Percentiles rank a stretch among this genome's conserved stretches.
Evolutionary conservation across 75 land plant genomes (phyloP).

Genomic region (Cryptomeria japonica): DNA sequence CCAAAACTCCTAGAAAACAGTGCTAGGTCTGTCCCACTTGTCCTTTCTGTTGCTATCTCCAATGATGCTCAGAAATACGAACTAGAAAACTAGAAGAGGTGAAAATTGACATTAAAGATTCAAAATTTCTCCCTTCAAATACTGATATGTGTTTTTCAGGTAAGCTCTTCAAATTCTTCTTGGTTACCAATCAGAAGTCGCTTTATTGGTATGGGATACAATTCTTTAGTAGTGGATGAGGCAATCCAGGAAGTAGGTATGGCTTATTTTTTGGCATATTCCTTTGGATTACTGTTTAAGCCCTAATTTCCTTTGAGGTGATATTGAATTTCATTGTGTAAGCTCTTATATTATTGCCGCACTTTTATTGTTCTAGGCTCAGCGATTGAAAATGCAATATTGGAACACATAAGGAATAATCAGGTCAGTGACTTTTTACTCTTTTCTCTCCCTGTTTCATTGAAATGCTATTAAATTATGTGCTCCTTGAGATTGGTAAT

Average conservation of each 20-base stretch:
- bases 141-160: neutral
- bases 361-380: neutral
- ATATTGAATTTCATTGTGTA: neutral
- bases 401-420: neutral
- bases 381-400: neutral
- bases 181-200: neutral
- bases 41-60: too few species aligned
- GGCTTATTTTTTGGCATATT: neutral
- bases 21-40: too few species aligned
- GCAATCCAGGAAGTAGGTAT: slow-evolving; percentile 4
- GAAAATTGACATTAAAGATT: too few species aligned
- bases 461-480: neutral
- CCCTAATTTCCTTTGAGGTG: neutral
- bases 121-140: too few species aligned
- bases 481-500: neutral
- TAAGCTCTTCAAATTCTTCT: slow-evolving; percentile 1
- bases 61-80: too few species aligned
- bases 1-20: too few species aligned
- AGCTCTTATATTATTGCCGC: neutral
- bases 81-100: too few species aligned
- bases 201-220: slow-evolving; percentile 8
- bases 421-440: neutral
- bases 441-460: neutral
- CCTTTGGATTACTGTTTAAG: neutral
- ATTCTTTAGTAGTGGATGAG: neutral